These are phyloP conservation scores for Cladophialophora exuberans DNA, from an alignment of 2,329 filamentous ascomycete species.

Conservation along the genomic window DNA sequence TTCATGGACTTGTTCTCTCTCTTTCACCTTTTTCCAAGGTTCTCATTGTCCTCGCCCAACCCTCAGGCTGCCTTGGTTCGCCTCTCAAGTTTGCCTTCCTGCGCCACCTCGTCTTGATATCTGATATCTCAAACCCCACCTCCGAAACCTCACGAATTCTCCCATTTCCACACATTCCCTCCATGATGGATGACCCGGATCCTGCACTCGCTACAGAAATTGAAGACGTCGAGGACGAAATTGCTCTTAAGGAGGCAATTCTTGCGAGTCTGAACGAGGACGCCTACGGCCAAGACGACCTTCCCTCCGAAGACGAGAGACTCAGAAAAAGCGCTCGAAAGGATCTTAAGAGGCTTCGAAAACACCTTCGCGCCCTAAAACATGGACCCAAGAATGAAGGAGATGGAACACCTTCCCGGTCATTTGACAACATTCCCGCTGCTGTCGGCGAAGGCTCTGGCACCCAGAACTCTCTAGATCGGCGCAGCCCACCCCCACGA, in stretches of 20 bases:
- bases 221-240: conserved; percentile 28
- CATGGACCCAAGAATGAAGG: background rate
- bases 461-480: no score
- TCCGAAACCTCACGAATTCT: background rate
- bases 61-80: background rate
- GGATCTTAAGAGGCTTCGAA: conserved; percentile 18
- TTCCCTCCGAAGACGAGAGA: conserved; percentile 20
- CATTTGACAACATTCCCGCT: background rate
- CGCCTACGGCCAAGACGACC: conserved; percentile 10
- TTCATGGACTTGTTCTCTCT: background rate
- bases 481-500: background rate
- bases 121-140: background rate
- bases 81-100: background rate
- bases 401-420: background rate
- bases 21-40: background rate
- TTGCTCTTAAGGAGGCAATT: conserved; percentile 27
- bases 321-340: conserved; percentile 6
- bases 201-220: conserved; percentile 12
- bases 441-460: no score
- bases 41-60: background rate
- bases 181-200: conserved; percentile 23
- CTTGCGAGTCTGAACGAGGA: conserved; percentile 23
- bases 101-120: conserved; percentile 1
- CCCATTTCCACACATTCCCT: background rate
- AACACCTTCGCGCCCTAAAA: conserved; percentile 16